Base-by-base conservation (phyloP, 805 yeast species). In the Kodamaea restingae region DNA sequence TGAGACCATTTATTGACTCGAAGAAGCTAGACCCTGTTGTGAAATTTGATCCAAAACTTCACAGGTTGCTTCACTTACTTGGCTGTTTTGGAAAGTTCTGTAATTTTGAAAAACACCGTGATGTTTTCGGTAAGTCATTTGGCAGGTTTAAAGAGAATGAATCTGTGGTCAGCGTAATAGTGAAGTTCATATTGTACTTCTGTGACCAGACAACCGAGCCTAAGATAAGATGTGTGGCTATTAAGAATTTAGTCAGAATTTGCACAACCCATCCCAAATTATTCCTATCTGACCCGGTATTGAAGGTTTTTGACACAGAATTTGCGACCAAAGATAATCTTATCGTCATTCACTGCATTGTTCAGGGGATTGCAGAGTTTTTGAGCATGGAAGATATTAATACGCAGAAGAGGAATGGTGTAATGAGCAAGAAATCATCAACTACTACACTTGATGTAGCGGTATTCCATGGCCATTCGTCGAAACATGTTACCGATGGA, bases 71-170 rank as follows among this genome's bases (percentile, higher is more conserved):
- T 1, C 76, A 75, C 49, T 59, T 88, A 15, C 54, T 85, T 4
- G 90, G 95, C 0, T 73, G 75, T 31, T 78, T 88, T 60, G 95
- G 90, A 0, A 69, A 81, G 33, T 74, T 72, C 46, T 84, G 93
- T 47, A 61, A 75, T n/a, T 71, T 86, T 40, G 84, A 78, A 39
- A 56, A 54, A 4, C 60, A 67, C 35, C 52, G 71, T 11, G 57
- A 54, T 0, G 37, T 67, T 1, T 77, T 80, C 45, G 24, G 58
- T 10, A 55, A 55, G 7, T 52, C 73, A 15, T 54, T 54, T 2
- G 33, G 77, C 10, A 73, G 73, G 0, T 49, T 77, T 45, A 70
- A 67, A 34, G 65, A 63, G 0, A 70, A 65, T 6, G 91, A 81
- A 46, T 67, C 82, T 1, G 65, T 81, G 1, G 61, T 71, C 10